Evolutionary conservation across 768 basidiomycete genomes (phyloP).

Genomic region (Hypsizygus marmoreus): DNA sequence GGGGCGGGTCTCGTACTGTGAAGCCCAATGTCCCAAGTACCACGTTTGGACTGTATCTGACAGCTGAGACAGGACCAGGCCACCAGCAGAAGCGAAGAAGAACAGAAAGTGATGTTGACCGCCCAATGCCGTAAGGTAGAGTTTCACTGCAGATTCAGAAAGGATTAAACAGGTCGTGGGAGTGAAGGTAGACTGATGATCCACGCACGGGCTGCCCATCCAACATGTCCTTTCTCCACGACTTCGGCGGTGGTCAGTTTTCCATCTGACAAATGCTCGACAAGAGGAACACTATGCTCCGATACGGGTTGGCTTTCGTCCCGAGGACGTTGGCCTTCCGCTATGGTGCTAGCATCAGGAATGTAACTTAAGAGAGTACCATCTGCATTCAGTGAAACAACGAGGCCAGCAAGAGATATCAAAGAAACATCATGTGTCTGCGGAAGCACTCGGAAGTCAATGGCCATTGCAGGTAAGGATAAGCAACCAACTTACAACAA

Average conservation of each 20-base stretch:
- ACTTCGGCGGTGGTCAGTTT: slow-evolving; percentile 66
- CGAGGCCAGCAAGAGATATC: slow-evolving; percentile 51
- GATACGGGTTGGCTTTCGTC: slow-evolving; percentile 23
- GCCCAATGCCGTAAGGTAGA: slow-evolving; percentile 37
- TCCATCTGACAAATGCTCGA: slow-evolving; percentile 36
- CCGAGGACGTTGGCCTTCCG: slow-evolving; percentile 36
- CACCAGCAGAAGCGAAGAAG: slow-evolving; percentile 25
- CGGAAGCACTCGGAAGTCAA: not conserved
- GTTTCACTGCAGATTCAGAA: slow-evolving; percentile 24
- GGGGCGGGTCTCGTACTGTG: slow-evolving; percentile 36
- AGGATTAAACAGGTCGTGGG: slow-evolving; percentile 25
- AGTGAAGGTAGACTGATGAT: slow-evolving; percentile 6
- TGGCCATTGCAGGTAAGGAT: not conserved
- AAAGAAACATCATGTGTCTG: slow-evolving; percentile 54
- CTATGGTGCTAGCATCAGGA: slow-evolving; percentile 46
- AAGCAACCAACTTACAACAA: slow-evolving; percentile 55
- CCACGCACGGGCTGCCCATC: slow-evolving; percentile 43
- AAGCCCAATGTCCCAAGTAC: slow-evolving; percentile 45
- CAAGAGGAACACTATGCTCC: slow-evolving; percentile 15
- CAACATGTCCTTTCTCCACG: slow-evolving; percentile 56
- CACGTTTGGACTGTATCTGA: slow-evolving; percentile 34
- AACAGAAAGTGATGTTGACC: slow-evolving; percentile 33
- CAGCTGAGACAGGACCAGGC: slow-evolving; percentile 19
- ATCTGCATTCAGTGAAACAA: slow-evolving; percentile 55
- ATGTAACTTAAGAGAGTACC: slow-evolving; percentile 53